Evolutionary conservation across 495 filamentous ascomycete species (phyloP).

Genomic region (Penicillium tannophilum): DNA sequence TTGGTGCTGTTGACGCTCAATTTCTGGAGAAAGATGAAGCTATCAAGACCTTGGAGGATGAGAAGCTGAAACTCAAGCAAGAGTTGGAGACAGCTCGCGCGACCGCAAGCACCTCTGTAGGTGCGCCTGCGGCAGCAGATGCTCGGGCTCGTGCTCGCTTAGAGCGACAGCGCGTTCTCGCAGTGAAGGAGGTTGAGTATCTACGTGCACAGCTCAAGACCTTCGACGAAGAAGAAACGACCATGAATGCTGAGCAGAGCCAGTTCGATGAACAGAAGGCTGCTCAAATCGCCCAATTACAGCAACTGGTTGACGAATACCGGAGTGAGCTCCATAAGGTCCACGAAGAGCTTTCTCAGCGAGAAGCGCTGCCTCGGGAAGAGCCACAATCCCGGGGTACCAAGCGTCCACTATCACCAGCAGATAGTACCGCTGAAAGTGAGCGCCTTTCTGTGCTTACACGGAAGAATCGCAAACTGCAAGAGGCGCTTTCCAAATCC

Average conservation of each 20-base stretch:
- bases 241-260: slow-evolving; percentile 71
- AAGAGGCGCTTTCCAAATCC: slow-evolving; percentile 69
- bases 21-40: slow-evolving; percentile 76
- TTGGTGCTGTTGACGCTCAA: slow-evolving; percentile 79
- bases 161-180: slow-evolving; percentile 82
- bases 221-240: slow-evolving; percentile 86
- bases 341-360: slow-evolving; percentile 68
- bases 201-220: slow-evolving; percentile 89
- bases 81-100: slow-evolving; percentile 72
- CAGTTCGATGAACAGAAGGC: slow-evolving; percentile 73
- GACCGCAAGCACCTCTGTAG: slow-evolving; percentile 33
- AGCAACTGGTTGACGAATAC: slow-evolving; percentile 84
- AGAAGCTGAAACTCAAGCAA: slow-evolving; percentile 57
- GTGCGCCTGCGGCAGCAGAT: slow-evolving; percentile 43
- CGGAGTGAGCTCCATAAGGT: slow-evolving; percentile 77
- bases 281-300: slow-evolving; percentile 76
- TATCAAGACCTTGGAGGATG: slow-evolving; percentile 70
- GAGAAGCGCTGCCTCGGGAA: slow-evolving; percentile 48
- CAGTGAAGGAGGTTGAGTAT: slow-evolving; percentile 90
- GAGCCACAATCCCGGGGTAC: slow-evolving; percentile 38
- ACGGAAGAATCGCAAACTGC: slow-evolving; percentile 82
- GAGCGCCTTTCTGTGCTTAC: slow-evolving; percentile 80
- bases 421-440: slow-evolving; percentile 62
- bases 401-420: slow-evolving; percentile 59
- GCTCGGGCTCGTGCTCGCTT: slow-evolving; percentile 65